These are phyloP conservation scores for Penicillium sp. DNA, from an alignment of 2,329 filamentous ascomycete genomes.

Conservation along the genomic window DNA sequence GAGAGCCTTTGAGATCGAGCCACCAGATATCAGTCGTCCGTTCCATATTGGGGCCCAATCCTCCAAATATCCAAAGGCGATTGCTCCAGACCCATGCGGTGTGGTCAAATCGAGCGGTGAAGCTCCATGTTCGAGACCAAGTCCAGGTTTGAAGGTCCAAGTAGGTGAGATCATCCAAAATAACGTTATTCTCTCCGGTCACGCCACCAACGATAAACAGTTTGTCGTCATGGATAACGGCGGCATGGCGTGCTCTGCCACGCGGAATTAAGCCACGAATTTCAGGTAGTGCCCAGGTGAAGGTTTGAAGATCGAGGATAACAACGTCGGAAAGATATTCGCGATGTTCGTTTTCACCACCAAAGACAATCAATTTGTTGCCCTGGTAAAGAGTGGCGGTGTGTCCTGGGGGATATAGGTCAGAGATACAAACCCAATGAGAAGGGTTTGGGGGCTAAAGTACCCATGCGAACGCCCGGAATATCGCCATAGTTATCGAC, in stretches of 20 bases:
- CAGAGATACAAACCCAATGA: neutral
- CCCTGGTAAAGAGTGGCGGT: slow-evolving; percentile 92
- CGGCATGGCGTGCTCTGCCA: slow-evolving; percentile 88
- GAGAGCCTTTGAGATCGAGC: slow-evolving; percentile 89
- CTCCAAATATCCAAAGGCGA: slow-evolving; percentile 94
- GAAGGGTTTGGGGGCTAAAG: slow-evolving; percentile 27
- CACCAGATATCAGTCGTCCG: slow-evolving; percentile 96
- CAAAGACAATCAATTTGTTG: slow-evolving; percentile 94
- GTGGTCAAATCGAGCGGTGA: slow-evolving; percentile 92
- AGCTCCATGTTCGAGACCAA: slow-evolving; percentile 95
- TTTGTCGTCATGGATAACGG: slow-evolving; percentile 93
- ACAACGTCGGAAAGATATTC: slow-evolving; percentile 95
- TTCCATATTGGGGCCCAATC: slow-evolving; percentile 94
- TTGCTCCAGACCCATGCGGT: slow-evolving; percentile 92
- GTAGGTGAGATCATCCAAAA: slow-evolving; percentile 95
- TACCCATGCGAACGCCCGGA: slow-evolving; percentile 94
- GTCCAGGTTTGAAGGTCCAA: slow-evolving; percentile 96
- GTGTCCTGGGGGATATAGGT: slow-evolving; percentile 62
- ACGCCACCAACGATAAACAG: slow-evolving; percentile 96
- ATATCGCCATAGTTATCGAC: slow-evolving; percentile 99
- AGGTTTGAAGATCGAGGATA: slow-evolving; percentile 90
- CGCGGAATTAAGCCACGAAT: slow-evolving; percentile 82
- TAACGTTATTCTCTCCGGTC: slow-evolving; percentile 86
- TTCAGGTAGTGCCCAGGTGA: slow-evolving; percentile 91
- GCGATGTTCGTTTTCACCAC: slow-evolving; percentile 95